Conservation (phyloP, 2,329 filamentous ascomycete genomes). For the Zarea fungicola region DNA sequence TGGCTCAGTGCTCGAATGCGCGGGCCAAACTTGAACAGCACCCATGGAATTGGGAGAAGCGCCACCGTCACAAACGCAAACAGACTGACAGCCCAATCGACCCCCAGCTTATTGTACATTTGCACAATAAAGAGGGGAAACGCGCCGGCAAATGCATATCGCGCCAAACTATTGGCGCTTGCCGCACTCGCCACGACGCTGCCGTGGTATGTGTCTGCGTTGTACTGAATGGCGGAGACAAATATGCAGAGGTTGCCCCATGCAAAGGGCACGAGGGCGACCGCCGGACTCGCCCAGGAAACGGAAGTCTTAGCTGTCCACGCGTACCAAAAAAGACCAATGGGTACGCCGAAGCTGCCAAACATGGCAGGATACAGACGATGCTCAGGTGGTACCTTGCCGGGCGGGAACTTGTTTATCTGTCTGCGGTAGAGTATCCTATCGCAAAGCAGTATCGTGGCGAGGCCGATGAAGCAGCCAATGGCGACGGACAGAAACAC, state of each 20-base stretch:
- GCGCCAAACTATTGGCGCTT: conserved; percentile 53
- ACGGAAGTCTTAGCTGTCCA: conserved; percentile 46
- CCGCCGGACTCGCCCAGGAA: conserved; percentile 45
- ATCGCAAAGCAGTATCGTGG: conserved; percentile 39
- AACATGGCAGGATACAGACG: conserved; percentile 55
- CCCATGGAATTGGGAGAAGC: conserved; percentile 48
- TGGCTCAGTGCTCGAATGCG: conserved; percentile 33
- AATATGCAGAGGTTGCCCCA: conserved; percentile 59
- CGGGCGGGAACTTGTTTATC: conserved; percentile 25
- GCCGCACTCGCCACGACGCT: conserved; percentile 52
- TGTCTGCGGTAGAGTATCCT: conserved; percentile 36
- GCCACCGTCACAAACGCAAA: conserved; percentile 42
- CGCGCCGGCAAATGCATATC: conserved; percentile 50
- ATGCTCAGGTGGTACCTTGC: conserved; percentile 47
- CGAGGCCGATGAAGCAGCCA: conserved; percentile 39
- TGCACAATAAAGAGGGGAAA: conserved; percentile 60
- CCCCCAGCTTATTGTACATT: conserved; percentile 41
- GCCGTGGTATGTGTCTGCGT: conserved; percentile 51
- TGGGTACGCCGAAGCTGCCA: conserved; percentile 47
- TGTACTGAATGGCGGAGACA: conserved; percentile 47
- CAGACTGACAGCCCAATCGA: conserved; percentile 42
- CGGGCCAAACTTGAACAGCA: conserved; percentile 45
- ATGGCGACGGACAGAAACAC: conserved; percentile 42
- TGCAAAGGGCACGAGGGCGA: conserved; percentile 51
- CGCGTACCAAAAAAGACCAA: conserved; percentile 55